Percentiles rank a stretch among this genome's conserved stretches.
Evolutionary conservation across 345 rosid species (phyloP).

Genomic region (Lenwebbia sp.): DNA sequence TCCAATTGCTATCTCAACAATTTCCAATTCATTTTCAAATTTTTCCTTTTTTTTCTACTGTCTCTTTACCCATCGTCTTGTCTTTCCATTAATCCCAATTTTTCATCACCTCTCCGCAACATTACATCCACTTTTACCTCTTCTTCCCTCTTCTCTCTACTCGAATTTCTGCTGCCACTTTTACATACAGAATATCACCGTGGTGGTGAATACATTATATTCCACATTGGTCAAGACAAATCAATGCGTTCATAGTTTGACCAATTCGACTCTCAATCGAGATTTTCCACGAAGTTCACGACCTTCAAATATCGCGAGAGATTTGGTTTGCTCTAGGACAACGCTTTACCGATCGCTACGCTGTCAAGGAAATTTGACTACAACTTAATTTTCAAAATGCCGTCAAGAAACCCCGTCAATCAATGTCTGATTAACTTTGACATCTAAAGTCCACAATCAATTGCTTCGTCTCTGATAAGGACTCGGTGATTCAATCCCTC

Average conservation of each 20-base stretch:
- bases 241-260: not conserved
- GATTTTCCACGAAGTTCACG: not conserved
- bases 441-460: not conserved
- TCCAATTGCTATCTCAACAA: not conserved
- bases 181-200: too few species aligned
- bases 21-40: not conserved
- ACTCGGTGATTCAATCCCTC: not conserved
- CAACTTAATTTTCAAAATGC: accelerated
- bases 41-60: not conserved
- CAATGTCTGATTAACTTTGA: not conserved
- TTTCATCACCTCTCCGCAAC: not conserved
- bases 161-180: not conserved
- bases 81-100: not conserved
- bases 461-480: not conserved
- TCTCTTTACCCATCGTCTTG: not conserved
- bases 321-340: not conserved
- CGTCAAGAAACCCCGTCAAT: not conserved
- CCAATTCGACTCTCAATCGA: not conserved
- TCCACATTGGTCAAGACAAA: not conserved
- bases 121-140: not conserved
- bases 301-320: not conserved
- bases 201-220: not conserved
- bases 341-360: not conserved
- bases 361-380: not conserved
- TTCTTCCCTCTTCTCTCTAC: not conserved